phyloP scores from a whole-genome alignment of 2,329 filamentous ascomycete genomes.

The Fusarium fujikuroi region DNA sequence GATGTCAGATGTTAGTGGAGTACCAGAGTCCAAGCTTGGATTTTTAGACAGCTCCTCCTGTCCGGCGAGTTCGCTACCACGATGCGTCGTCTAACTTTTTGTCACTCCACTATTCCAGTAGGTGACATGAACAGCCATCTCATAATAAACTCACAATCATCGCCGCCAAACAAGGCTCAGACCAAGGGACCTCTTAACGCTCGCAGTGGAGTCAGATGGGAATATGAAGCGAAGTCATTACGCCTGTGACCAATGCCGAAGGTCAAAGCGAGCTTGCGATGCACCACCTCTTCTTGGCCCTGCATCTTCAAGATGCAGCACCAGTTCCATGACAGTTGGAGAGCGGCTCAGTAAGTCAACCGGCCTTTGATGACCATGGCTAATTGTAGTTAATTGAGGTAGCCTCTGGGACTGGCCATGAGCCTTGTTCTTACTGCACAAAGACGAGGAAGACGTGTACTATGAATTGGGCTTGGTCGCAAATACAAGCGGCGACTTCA shows the following conservation, averaged over 20 bases:
- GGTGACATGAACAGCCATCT: background rate
- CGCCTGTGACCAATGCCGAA: conserved; percentile 41
- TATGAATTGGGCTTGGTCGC: conserved; percentile 40
- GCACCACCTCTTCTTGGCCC: conserved; percentile 29
- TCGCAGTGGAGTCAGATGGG: background rate
- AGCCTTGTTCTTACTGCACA: conserved; percentile 47
- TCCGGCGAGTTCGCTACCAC: background rate
- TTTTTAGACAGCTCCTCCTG: background rate
- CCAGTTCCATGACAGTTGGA: background rate
- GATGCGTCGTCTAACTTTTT: background rate
- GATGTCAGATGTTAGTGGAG: conserved; percentile 1
- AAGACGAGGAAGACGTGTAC: conserved; percentile 48
- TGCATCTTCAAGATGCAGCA: background rate
- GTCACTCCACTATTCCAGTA: background rate
- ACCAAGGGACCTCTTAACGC: background rate
- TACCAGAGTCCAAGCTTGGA: background rate
- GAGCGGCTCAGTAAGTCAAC: conserved; percentile 29
- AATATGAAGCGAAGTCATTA: conserved; percentile 42
- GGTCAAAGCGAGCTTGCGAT: conserved; percentile 41
- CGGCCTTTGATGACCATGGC: background rate
- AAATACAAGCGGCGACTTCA: conserved; percentile 23
- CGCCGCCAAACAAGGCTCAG: background rate
- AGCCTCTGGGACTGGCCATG: conserved; percentile 4
- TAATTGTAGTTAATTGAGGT: background rate
- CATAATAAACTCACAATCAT: background rate